Evolutionary conservation across 257 asterid genomes (phyloP), one percentile per base, ranked within the genome.

Genomic region (Hygrophila difformis): DNA sequence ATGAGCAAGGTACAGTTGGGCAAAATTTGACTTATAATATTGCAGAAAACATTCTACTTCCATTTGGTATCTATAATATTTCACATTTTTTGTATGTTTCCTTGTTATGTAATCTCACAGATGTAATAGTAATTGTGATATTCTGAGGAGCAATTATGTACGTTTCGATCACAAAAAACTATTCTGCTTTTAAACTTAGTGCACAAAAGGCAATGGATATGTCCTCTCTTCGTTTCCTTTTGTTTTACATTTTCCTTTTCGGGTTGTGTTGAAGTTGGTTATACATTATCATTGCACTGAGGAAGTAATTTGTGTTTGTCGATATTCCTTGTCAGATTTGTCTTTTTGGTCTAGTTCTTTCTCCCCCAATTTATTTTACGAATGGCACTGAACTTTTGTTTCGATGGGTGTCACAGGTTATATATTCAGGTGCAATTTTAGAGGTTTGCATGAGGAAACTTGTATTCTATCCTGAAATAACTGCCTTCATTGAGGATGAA

Each of bases 381-480:
- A 21, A 20, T 8, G 2, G 26, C 24, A 38, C 16, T 47, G 11
- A 4, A 23, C n/a, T 38, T 4, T 39, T 49, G 33, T 50, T 63
- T 34, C 22, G 15, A 47, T 43, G 36, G 26, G n/a, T 2, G 42
- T 41, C 64, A 56, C 77, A 83, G 94, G 70, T 84, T 55, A 45
- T 71, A 21, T 88, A 88, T 62, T 69, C 94, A 49, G 93, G 95
- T 22, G 94, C 89, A 17, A 66, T 75, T 47, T 51, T 88, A 53
- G 93, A 84, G 78, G 97, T 81, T 49, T 88, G 97, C 85, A 88
- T 84, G 97, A 78, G 97, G 74, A 88, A 84, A 58, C 73, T 88
- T 57, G 97, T 84, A 24, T 88, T 88, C 59, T 88, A 84, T 73
- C 94, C 97, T 5, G 95, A 88, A 65, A 41, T 84, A 31, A 95